A percentile compares a stretch with the other conserved stretches of the same genome.
phyloP scores from a whole-genome alignment of 768 basidiomycete species.

The Cystofilobasidium bisporidii region DNA sequence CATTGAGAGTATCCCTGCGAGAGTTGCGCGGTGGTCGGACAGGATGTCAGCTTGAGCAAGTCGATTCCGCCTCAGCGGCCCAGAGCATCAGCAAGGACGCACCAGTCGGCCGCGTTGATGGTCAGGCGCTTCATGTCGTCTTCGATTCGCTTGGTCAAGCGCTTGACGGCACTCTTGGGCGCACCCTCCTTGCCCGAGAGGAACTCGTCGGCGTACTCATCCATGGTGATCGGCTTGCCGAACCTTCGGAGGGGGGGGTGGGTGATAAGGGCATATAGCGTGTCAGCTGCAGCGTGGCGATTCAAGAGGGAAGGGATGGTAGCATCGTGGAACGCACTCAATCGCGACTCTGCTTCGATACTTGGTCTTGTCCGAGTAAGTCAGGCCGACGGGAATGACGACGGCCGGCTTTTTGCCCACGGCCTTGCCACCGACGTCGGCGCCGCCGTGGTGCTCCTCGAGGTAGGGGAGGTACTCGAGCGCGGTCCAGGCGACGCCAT shows the following conservation, averaged over 20 bases:
- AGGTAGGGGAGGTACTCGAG: constrained; percentile 82
- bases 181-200: constrained; percentile 54
- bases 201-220: constrained; percentile 67
- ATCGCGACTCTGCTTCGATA: constrained; percentile 76
- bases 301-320: no score
- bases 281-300: constrained; percentile 29
- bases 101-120: constrained; percentile 90
- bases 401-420: constrained; percentile 31
- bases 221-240: constrained; percentile 67
- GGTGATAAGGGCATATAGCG: no score
- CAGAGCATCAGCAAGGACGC: no score
- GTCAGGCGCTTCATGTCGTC: constrained; percentile 61
- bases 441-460: constrained; percentile 33
- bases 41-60: no score
- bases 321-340: constrained; percentile 32
- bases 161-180: constrained; percentile 71
- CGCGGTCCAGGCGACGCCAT: constrained; percentile 90
- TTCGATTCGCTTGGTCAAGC: constrained; percentile 67
- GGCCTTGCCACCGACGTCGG: constrained; percentile 42
- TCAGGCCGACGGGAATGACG: constrained; percentile 76
- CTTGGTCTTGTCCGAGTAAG: constrained; percentile 91
- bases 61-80: no score
- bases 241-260: constrained; percentile 53
- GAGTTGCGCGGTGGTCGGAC: background rate
- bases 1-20: constrained; percentile 75